A percentile compares a stretch with the other conserved stretches of the same genome.
phyloP scores from a whole-genome alignment of 1,284 basidiomycete species.

The Limonomyces culmigenus region DNA sequence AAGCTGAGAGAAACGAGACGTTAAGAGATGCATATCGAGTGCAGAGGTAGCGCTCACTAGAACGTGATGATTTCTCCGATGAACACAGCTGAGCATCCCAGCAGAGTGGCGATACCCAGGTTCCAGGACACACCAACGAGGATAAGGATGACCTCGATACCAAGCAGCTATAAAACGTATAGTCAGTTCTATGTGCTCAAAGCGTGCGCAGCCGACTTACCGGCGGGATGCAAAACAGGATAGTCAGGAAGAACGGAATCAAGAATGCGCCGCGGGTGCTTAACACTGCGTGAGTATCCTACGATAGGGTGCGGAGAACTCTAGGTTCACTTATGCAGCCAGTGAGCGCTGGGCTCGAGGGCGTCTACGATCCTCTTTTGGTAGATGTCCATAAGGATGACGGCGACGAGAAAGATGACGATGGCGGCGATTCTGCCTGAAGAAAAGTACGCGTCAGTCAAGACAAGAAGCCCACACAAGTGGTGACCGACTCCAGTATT shows the following conservation, averaged over 20 bases:
- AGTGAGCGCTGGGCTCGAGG: neutral
- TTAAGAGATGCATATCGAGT: conserved; percentile 4
- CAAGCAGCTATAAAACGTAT: conserved; percentile 20
- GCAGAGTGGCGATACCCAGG: conserved; percentile 28
- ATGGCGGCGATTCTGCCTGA: neutral
- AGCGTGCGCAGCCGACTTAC: conserved; percentile 5
- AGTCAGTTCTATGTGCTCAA: conserved; percentile 1
- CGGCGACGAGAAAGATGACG: neutral
- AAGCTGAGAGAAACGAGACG: conserved; percentile 13
- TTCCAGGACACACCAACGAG: conserved; percentile 37
- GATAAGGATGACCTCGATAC: conserved; percentile 37
- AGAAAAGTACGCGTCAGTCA: too few species aligned
- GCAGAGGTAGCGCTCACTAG: too few species aligned
- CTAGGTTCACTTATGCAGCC: conserved; percentile 2
- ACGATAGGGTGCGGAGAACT: too few species aligned
- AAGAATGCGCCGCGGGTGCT: conserved; percentile 14
- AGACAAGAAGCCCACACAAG: too few species aligned
- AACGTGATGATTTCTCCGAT: conserved; percentile 34
- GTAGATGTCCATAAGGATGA: neutral
- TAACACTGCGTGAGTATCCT: too few species aligned
- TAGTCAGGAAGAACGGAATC: conserved; percentile 25
- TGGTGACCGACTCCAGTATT: too few species aligned
- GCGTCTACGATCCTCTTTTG: conserved; percentile 1
- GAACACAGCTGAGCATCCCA: conserved; percentile 28
- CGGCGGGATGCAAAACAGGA: conserved; percentile 13